Evolutionary conservation across 225 moss, liverwort and hornwort species (phyloP).

Genomic region (Bryoerythrophyllum caledonicum): DNA sequence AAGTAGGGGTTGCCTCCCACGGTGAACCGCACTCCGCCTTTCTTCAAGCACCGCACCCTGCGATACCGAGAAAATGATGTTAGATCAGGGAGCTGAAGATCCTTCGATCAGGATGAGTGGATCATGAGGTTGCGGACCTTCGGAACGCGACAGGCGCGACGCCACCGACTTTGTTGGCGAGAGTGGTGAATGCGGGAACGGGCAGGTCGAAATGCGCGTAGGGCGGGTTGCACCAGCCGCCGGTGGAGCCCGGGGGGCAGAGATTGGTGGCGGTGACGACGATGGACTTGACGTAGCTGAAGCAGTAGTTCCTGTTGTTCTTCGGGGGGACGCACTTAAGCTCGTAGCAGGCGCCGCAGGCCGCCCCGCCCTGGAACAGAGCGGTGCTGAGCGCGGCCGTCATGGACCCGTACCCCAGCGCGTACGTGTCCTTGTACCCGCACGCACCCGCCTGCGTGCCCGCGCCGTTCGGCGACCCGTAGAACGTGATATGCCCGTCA

Average conservation of each 20-base stretch:
- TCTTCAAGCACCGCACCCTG: neutral
- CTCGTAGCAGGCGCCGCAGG: neutral
- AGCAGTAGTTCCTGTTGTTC: neutral
- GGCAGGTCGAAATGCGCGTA: neutral
- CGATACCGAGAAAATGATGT: neutral
- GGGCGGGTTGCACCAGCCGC: slow-evolving; percentile 4
- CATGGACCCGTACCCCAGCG: neutral
- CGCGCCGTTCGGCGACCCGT: neutral
- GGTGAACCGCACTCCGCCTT: neutral
- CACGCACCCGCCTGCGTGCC: slow-evolving; percentile 4
- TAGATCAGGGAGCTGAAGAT: no score
- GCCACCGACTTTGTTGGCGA: neutral
- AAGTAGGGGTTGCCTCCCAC: neutral
- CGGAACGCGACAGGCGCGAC: neutral
- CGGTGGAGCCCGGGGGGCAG: slow-evolving; percentile 1
- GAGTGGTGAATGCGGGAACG: neutral
- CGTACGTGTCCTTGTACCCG: neutral
- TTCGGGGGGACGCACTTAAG: neutral
- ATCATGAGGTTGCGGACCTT: neutral
- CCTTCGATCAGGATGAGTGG: neutral
- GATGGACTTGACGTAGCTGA: neutral
- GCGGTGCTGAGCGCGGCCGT: neutral
- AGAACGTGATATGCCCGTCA: neutral
- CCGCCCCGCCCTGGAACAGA: neutral
- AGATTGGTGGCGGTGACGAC: neutral